phyloP scores from a whole-genome alignment of 1,284 basidiomycete species.

The Ustilago vetiveriae region DNA sequence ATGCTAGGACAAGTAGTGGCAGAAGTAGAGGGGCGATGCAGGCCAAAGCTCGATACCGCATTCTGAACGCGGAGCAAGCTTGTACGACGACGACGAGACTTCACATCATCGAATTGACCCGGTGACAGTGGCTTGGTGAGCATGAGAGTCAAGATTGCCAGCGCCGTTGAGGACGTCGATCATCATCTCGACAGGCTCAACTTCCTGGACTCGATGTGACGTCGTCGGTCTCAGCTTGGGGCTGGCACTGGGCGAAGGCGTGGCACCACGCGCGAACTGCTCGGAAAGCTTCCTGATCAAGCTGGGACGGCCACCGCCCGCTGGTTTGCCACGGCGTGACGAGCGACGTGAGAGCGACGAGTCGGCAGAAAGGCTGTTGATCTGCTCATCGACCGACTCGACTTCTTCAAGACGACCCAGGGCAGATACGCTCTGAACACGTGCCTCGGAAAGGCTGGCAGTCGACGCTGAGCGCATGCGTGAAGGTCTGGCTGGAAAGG shows the following conservation, averaged over 20 bases:
- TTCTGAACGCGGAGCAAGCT: no score
- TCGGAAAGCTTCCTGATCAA: constrained; percentile 38
- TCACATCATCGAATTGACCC: no score
- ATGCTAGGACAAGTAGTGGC: no score
- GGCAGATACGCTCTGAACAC: constrained; percentile 37
- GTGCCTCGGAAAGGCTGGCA: constrained; percentile 27
- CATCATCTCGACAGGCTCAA: constrained; percentile 11
- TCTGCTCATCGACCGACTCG: not conserved
- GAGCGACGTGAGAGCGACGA: constrained; percentile 4
- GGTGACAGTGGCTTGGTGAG: not conserved
- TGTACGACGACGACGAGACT: no score
- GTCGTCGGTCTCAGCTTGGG: constrained; percentile 16
- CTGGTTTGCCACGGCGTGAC: not conserved
- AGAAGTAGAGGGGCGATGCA: no score
- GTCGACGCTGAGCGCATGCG: constrained; percentile 33
- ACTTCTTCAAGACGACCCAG: constrained; percentile 22
- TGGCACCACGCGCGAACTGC: constrained; percentile 25
- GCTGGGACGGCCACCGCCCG: constrained; percentile 9
- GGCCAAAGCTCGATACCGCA: no score
- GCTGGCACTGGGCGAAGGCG: constrained; percentile 25
- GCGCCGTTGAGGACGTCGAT: constrained; percentile 7
- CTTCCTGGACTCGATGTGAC: constrained; percentile 1
- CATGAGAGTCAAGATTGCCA: not conserved
- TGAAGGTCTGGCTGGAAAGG: constrained; percentile 1
- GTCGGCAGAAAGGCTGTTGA: constrained; percentile 4